Conservation (phyloP, 352 stramenopile species). For the Phytopythium chamaehyphon region DNA sequence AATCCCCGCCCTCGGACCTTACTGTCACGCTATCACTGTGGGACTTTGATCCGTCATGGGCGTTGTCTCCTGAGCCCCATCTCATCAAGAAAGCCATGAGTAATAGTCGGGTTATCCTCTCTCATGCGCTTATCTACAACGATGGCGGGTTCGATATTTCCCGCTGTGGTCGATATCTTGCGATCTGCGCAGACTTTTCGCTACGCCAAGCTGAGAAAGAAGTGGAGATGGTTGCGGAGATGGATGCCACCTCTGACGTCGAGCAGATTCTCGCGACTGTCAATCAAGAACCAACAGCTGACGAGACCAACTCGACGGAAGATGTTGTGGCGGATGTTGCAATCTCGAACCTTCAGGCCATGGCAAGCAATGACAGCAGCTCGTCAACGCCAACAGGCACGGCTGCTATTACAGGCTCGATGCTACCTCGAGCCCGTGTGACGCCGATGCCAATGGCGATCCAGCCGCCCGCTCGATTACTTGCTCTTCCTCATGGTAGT, state of each 20-base stretch:
- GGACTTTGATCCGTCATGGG: slow-evolving; percentile 91
- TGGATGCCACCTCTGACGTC: slow-evolving; percentile 67
- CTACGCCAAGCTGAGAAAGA: slow-evolving; percentile 86
- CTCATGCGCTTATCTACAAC: slow-evolving; percentile 96
- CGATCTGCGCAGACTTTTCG: slow-evolving; percentile 94
- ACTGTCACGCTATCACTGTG: slow-evolving; percentile 94
- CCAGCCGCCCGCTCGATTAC: slow-evolving; percentile 23
- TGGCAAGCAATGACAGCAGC: slow-evolving; percentile 29
- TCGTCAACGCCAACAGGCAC: slow-evolving; percentile 21
- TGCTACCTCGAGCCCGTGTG: slow-evolving; percentile 10
- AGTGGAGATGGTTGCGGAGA: slow-evolving; percentile 74
- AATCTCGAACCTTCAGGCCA: slow-evolving; percentile 31
- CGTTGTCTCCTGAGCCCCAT: slow-evolving; percentile 61
- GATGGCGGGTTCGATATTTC: slow-evolving; percentile 98
- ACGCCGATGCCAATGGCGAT: slow-evolving; percentile 29
- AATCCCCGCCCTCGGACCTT: slow-evolving; percentile 77
- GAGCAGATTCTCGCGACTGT: slow-evolving; percentile 68
- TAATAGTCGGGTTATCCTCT: slow-evolving; percentile 81
- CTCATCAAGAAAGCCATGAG: slow-evolving; percentile 82
- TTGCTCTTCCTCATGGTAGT: slow-evolving; percentile 24
- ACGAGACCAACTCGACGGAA: slow-evolving; percentile 52
- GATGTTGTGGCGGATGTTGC: slow-evolving; percentile 57
- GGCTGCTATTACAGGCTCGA: slow-evolving; percentile 7
- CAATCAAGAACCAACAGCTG: slow-evolving; percentile 48
- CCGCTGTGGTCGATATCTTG: slow-evolving; percentile 91